These are phyloP conservation scores for Oidiodendron maius DNA, from an alignment of 495 filamentous ascomycete species.

Conservation along the genomic window DNA sequence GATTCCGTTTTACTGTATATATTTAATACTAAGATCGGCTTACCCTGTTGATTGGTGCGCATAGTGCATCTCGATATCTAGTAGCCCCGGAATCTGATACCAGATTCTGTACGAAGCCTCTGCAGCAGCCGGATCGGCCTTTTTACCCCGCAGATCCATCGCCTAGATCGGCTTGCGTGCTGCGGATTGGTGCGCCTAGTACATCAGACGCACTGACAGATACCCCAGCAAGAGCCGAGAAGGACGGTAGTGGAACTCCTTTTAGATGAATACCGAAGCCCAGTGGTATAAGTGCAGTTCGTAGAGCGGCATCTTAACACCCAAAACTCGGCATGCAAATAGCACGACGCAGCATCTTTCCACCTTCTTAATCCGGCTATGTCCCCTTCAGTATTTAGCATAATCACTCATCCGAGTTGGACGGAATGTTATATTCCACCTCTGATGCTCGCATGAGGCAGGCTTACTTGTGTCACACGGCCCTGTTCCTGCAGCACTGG, in stretches of 20 bases:
- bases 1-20: not conserved
- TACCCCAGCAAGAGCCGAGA: too few species aligned
- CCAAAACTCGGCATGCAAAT: too few species aligned
- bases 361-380: too few species aligned
- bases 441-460: conserved; percentile 2
- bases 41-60: not conserved
- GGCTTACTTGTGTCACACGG: not conserved
- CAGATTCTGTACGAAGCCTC: conserved; percentile 1
- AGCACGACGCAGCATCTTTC: too few species aligned
- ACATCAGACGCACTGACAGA: conserved; percentile 5
- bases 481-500: conserved; percentile 2
- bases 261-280: too few species aligned
- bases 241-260: too few species aligned
- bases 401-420: conserved; percentile 8
- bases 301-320: too few species aligned
- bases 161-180: conserved; percentile 4
- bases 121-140: conserved; percentile 1
- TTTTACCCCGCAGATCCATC: not conserved
- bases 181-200: conserved; percentile 4
- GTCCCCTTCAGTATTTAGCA: too few species aligned
- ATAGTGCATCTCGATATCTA: not conserved
- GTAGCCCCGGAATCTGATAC: not conserved
- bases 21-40: not conserved
- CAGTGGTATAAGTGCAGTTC: too few species aligned
- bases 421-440: conserved; percentile 6